Evolutionary conservation across 2,329 filamentous ascomycete genomes (phyloP).

Genomic region (Epichloe bromicola): DNA sequence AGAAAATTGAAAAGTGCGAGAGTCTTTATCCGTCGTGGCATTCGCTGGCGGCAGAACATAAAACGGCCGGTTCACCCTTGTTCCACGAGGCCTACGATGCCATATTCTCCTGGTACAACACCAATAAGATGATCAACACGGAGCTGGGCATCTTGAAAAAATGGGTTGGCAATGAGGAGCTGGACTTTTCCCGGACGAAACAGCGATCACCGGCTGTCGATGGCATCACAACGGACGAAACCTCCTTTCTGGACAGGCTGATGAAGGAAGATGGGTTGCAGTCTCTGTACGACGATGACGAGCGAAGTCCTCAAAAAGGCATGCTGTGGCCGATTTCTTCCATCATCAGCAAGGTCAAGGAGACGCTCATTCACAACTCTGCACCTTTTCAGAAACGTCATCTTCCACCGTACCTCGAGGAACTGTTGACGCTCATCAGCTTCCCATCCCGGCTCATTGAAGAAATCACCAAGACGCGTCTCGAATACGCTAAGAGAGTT

Average conservation of each 20-base stretch:
- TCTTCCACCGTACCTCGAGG: slow-evolving; percentile 90
- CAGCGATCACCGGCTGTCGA: slow-evolving; percentile 49
- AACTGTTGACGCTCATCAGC: slow-evolving; percentile 89
- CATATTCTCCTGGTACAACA: slow-evolving; percentile 93
- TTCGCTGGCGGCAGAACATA: slow-evolving; percentile 61
- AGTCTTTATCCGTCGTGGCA: slow-evolving; percentile 70
- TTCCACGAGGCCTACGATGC: slow-evolving; percentile 79
- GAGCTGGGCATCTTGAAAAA: slow-evolving; percentile 82
- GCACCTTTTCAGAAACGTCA: slow-evolving; percentile 77
- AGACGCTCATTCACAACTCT: slow-evolving; percentile 76
- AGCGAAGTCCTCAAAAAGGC: slow-evolving; percentile 41
- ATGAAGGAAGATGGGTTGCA: slow-evolving; percentile 93
- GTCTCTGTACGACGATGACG: slow-evolving; percentile 67
- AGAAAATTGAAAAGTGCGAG: slow-evolving; percentile 83
- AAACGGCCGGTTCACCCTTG: slow-evolving; percentile 58
- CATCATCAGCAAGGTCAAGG: slow-evolving; percentile 89
- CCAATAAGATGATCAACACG: slow-evolving; percentile 88
- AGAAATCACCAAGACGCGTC: slow-evolving; percentile 84
- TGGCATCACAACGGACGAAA: slow-evolving; percentile 69
- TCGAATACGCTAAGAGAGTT: slow-evolving; percentile 88
- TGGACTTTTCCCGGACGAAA: slow-evolving; percentile 75
- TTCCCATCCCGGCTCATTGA: slow-evolving; percentile 93
- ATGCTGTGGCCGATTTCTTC: slow-evolving; percentile 74
- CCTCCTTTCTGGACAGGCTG: slow-evolving; percentile 85
- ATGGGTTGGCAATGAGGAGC: slow-evolving; percentile 92